These are phyloP conservation scores for Neofusicoccum kwambonambiense DNA, from an alignment of 2,329 filamentous ascomycete genomes.

Conservation along the genomic window DNA sequence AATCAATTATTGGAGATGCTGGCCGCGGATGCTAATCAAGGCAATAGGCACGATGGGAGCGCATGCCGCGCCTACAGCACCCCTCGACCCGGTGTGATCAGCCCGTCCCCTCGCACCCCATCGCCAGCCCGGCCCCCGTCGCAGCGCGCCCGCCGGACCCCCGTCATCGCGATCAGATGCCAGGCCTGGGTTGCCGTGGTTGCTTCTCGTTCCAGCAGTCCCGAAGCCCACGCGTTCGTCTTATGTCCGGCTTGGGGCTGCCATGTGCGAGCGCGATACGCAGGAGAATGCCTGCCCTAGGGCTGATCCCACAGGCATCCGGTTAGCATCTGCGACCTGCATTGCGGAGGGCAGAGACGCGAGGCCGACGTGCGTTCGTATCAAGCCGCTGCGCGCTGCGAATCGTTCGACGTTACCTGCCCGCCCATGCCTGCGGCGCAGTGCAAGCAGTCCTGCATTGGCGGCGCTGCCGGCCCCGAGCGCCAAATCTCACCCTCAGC, in stretches of 20 bases:
- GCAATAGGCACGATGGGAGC: slow-evolving; percentile 3
- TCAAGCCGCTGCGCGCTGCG: slow-evolving; percentile 7
- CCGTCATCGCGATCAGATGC: neutral
- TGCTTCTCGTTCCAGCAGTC: neutral
- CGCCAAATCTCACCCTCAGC: slow-evolving; percentile 19
- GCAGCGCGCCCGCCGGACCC: neutral
- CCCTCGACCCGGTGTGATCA: neutral
- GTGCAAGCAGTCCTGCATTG: neutral
- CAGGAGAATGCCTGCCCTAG: neutral
- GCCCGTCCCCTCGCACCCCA: neutral
- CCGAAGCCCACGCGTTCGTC: neutral
- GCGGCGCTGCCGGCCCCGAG: neutral
- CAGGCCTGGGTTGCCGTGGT: neutral
- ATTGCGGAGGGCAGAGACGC: neutral
- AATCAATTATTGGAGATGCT: neutral
- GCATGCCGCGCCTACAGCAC: slow-evolving; percentile 13
- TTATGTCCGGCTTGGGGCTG: neutral
- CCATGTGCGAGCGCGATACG: neutral
- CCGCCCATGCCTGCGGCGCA: too few relatives aligned
- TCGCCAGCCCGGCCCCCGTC: neutral
- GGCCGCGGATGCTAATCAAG: neutral
- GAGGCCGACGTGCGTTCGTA: neutral
- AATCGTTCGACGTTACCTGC: too few relatives aligned
- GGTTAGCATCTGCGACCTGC: slow-evolving; percentile 10
- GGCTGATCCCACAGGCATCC: neutral